A percentile compares a stretch with the other conserved stretches of the same genome.
phyloP scores from a whole-genome alignment of 208 protist species.

The Novymonas esmeraldas region DNA sequence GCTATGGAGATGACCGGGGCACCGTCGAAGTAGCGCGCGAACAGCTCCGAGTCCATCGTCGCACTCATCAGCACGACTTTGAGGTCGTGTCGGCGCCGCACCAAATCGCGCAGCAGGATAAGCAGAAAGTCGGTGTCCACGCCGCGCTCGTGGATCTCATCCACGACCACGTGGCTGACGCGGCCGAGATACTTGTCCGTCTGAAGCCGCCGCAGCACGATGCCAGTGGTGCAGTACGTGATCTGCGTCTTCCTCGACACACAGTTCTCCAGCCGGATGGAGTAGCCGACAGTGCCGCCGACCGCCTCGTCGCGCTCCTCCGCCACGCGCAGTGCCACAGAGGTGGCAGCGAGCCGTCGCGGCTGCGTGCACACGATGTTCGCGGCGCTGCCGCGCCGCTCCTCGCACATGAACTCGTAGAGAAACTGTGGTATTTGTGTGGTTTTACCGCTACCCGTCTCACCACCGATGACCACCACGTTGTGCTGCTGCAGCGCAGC shows the following conservation, averaged over 20 bases:
- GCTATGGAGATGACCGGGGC: constrained; percentile 90
- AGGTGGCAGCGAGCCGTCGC: constrained; percentile 92
- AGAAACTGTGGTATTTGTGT: constrained; percentile 97
- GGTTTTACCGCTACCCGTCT: constrained; percentile 98
- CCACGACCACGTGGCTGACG: constrained; percentile 94
- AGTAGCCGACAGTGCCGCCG: constrained; percentile 92
- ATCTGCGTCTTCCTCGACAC: constrained; percentile 86
- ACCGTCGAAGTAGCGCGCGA: constrained; percentile 92
- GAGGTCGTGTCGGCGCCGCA: constrained; percentile 67
- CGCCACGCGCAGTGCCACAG: constrained; percentile 93
- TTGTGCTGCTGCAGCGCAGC: constrained; percentile 72
- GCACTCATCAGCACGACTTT: constrained; percentile 96
- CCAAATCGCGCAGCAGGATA: constrained; percentile 90
- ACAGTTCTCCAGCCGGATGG: constrained; percentile 93
- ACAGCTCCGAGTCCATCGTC: constrained; percentile 95
- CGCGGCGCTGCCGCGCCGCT: constrained; percentile 76
- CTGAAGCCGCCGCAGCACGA: constrained; percentile 91
- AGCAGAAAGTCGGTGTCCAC: constrained; percentile 97
- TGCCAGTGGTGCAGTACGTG: constrained; percentile 95
- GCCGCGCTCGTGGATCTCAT: constrained; percentile 97
- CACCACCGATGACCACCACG: constrained; percentile 94
- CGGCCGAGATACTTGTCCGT: constrained; percentile 84
- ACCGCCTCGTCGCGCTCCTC: constrained; percentile 91
- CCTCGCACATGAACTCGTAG: constrained; percentile 92
- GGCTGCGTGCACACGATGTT: constrained; percentile 96